Percentiles rank a stretch among this genome's conserved stretches.
Evolutionary conservation across 495 filamentous ascomycete genomes (phyloP).

Genomic region (Poronia punctata): DNA sequence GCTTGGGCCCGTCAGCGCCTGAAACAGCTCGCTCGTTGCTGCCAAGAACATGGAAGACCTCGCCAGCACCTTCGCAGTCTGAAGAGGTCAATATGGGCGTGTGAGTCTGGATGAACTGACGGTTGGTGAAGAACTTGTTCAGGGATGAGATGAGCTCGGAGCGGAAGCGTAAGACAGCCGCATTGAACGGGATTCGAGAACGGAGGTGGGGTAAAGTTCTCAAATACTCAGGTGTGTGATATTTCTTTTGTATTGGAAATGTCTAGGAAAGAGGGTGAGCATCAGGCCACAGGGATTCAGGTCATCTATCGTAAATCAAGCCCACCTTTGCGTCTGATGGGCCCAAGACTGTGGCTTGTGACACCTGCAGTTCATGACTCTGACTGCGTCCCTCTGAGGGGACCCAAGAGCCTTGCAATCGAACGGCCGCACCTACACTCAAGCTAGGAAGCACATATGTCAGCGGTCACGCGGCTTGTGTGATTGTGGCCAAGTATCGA

Average conservation of each 20-base stretch:
- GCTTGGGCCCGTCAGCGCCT: constrained; percentile 17
- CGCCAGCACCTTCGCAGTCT: constrained; percentile 93
- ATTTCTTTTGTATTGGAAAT: constrained; percentile 91
- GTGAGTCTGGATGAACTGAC: constrained; percentile 78
- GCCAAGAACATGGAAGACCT: constrained; percentile 73
- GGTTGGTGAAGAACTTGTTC: constrained; percentile 61
- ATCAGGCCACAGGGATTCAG: constrained; percentile 7
- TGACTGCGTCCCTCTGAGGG: constrained; percentile 65
- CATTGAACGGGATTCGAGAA: constrained; percentile 72
- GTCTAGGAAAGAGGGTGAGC: constrained; percentile 45
- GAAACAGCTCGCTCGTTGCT: constrained; percentile 19
- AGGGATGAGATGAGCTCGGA: constrained; percentile 70
- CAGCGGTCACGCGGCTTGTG: constrained; percentile 9
- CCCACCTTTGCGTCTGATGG: constrained; percentile 69
- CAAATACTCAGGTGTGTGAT: constrained; percentile 81
- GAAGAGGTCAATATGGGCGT: constrained; percentile 93
- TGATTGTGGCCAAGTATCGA: constrained; percentile 15
- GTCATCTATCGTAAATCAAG: constrained; percentile 6
- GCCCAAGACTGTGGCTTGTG: constrained; percentile 62
- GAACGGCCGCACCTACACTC: constrained; percentile 70
- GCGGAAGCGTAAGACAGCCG: constrained; percentile 72
- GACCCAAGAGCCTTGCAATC: constrained; percentile 72
- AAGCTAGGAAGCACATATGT: constrained; percentile 48
- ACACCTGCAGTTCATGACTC: constrained; percentile 71
- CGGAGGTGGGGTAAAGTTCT: constrained; percentile 87